A percentile compares a stretch with the other conserved stretches of the same genome.
phyloP scores from a whole-genome alignment of 176 grass and related monocot genomes.

The Eragrostis curvula region DNA sequence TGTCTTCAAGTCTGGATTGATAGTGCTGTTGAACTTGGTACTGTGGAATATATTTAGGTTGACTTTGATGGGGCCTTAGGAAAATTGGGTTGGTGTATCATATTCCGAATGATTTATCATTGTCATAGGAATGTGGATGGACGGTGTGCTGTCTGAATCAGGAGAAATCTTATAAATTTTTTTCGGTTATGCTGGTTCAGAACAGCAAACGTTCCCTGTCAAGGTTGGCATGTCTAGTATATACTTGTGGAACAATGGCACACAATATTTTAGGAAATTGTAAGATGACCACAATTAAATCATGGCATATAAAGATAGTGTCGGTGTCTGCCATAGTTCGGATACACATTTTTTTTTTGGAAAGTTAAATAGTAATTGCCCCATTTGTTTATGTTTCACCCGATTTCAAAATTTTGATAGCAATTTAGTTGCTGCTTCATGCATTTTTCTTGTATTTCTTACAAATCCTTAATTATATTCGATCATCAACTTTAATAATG shows the following conservation, averaged over 20 bases:
- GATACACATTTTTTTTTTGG: not conserved
- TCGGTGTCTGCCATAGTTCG: not conserved
- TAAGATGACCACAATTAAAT: not conserved
- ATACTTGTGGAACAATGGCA: not conserved
- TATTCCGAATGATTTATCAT: not conserved
- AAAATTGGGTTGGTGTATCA: not conserved
- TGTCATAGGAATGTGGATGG: constrained; percentile 9
- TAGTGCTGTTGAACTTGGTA: constrained; percentile 27
- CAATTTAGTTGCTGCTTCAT: not conserved
- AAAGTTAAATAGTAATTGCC: not conserved
- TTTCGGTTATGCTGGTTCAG: not conserved
- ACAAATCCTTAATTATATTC: not conserved
- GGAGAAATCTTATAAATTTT: constrained; percentile 32
- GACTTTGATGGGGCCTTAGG: constrained; percentile 4
- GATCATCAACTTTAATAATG: constrained; percentile 9
- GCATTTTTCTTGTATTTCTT: constrained; percentile 17
- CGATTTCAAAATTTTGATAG: not conserved
- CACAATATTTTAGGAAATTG: not conserved
- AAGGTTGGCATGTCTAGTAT: constrained; percentile 10
- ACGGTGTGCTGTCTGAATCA: constrained; percentile 13
- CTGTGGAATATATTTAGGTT: constrained; percentile 25
- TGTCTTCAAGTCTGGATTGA: not conserved
- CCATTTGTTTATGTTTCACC: not conserved
- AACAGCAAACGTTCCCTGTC: constrained; percentile 14
- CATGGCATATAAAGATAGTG: not conserved